phyloP scores from a whole-genome alignment of 2,329 filamentous ascomycete genomes.

The Colletotrichum spaethianum region DNA sequence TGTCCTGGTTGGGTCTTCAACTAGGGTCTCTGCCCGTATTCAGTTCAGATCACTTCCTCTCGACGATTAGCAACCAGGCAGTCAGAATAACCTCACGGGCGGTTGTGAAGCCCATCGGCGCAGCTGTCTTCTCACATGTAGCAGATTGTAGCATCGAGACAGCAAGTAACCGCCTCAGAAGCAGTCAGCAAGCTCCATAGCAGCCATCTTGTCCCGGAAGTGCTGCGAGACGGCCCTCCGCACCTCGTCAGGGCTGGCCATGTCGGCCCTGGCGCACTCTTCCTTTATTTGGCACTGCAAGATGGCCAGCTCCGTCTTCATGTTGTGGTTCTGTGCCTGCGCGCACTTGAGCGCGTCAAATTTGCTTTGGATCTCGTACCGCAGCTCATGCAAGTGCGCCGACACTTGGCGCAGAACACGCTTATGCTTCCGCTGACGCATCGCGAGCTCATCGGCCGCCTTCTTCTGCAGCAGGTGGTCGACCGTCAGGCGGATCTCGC shows the following conservation, averaged over 20 bases:
- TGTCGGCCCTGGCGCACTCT: conserved; percentile 35
- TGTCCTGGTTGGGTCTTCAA: not conserved
- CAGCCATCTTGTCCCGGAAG: conserved; percentile 31
- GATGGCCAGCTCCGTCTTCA: conserved; percentile 34
- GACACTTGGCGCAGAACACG: conserved; percentile 47
- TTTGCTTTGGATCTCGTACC: conserved; percentile 39
- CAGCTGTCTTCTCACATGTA: not conserved
- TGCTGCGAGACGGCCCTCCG: conserved; percentile 37
- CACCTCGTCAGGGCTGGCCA: conserved; percentile 36
- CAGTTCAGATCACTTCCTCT: not conserved
- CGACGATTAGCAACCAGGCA: not conserved
- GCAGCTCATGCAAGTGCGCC: conserved; percentile 45
- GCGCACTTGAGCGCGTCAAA: conserved; percentile 40
- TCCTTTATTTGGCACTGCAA: conserved; percentile 26
- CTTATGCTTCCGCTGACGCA: conserved; percentile 40
- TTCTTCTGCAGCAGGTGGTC: conserved; percentile 42
- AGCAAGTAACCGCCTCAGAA: not conserved
- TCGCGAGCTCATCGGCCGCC: conserved; percentile 32
- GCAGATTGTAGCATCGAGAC: not conserved
- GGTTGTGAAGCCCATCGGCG: not conserved
- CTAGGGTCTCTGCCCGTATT: not conserved
- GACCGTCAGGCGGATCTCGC: conserved; percentile 35
- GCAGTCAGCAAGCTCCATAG: conserved; percentile 31
- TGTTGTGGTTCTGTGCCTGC: conserved; percentile 24
- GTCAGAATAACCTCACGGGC: not conserved